Conservation (phyloP, 2,329 filamentous ascomycete species). For the Amauroascus verrucosus region DNA sequence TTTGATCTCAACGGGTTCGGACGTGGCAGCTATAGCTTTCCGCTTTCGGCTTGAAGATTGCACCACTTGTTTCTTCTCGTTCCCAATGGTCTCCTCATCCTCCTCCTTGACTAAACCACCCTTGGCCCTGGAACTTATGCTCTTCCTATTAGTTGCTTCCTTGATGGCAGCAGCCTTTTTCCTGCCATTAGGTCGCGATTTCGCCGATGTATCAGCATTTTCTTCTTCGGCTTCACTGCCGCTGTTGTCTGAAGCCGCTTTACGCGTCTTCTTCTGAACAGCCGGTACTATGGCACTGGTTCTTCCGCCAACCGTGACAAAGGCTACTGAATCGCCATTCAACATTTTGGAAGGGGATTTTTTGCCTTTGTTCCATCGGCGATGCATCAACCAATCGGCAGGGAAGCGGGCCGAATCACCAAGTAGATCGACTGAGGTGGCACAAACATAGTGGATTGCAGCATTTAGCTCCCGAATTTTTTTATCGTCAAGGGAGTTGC, state of each 20-base stretch:
- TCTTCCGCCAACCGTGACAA: slow-evolving; percentile 78
- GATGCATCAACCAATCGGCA: slow-evolving; percentile 73
- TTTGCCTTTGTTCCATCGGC: slow-evolving; percentile 83
- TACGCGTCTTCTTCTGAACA: slow-evolving; percentile 71
- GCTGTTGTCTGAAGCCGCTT: slow-evolving; percentile 37
- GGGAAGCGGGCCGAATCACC: slow-evolving; percentile 80
- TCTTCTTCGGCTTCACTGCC: neutral
- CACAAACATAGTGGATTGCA: slow-evolving; percentile 67
- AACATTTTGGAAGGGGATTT: slow-evolving; percentile 61
- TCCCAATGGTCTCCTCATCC: neutral
- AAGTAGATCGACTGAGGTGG: slow-evolving; percentile 64
- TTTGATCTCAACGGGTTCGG: neutral
- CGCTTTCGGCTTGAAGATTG: slow-evolving; percentile 8
- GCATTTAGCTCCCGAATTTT: slow-evolving; percentile 64
- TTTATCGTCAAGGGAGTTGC: slow-evolving; percentile 62
- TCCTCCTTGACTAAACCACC: slow-evolving; percentile 8
- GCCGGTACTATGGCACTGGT: slow-evolving; percentile 82
- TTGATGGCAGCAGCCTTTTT: neutral
- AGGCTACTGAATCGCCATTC: slow-evolving; percentile 73
- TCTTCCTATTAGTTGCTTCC: neutral
- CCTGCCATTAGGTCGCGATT: neutral
- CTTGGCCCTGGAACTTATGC: slow-evolving; percentile 2
- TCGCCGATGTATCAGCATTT: slow-evolving; percentile 4
- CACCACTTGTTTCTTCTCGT: neutral
- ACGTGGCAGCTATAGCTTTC: neutral